A percentile compares a stretch with the other conserved stretches of the same genome.
phyloP scores from a whole-genome alignment of 306 rosid genomes.

The Rubus parviflorus region DNA sequence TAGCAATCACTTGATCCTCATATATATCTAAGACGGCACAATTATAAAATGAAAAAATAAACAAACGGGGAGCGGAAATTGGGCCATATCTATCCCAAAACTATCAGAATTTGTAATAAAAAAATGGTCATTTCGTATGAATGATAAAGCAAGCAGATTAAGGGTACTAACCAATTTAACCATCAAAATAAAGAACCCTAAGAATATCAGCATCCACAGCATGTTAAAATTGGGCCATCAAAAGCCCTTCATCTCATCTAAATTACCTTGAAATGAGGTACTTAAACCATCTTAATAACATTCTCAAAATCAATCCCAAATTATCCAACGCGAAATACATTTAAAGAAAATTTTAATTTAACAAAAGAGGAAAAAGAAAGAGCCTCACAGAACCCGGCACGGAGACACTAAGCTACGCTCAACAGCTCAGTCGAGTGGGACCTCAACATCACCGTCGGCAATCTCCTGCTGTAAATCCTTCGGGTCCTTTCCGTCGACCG shows the following conservation, averaged over 20 bases:
- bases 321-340: conserved; percentile 30
- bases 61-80: background rate
- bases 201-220: background rate
- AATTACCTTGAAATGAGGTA: conserved; percentile 31
- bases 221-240: background rate
- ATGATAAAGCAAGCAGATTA: background rate
- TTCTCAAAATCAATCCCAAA: conserved; percentile 24
- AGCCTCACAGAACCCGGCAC: background rate
- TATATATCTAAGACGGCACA: background rate
- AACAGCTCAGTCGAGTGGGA: conserved; percentile 68
- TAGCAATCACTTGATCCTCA: background rate
- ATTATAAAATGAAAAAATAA: background rate
- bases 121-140: background rate
- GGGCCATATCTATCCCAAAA: background rate
- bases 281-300: conserved; percentile 21
- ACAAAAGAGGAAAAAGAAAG: background rate
- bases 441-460: conserved; percentile 69
- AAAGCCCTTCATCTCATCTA: conserved; percentile 33
- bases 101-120: background rate
- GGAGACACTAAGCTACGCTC: too few relatives aligned
- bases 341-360: conserved; percentile 4
- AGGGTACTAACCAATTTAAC: background rate
- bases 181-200: background rate
- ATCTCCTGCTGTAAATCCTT: conserved; percentile 90
- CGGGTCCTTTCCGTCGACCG: conserved; percentile 82